These are phyloP conservation scores for Daldinia loculata DNA, from an alignment of 495 filamentous ascomycete species.

Conservation along the genomic window DNA sequence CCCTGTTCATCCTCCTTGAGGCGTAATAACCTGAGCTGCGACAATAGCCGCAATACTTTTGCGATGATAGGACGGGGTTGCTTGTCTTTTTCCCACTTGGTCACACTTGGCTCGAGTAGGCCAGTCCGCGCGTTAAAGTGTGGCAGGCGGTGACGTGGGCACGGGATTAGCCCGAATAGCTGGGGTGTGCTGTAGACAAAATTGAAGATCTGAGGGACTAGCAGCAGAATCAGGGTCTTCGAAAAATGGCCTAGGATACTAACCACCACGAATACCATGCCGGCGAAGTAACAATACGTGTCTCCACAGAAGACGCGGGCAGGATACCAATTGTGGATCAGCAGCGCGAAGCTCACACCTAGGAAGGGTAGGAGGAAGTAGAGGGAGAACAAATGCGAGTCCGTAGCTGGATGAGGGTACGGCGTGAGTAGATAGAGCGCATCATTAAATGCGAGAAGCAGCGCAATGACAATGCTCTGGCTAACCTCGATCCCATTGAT, in stretches of 20 bases:
- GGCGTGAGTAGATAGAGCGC: slow-evolving; percentile 78
- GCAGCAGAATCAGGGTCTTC: slow-evolving; percentile 91
- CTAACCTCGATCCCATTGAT: slow-evolving; percentile 97
- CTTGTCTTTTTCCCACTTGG: slow-evolving; percentile 71
- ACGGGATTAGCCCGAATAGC: slow-evolving; percentile 86
- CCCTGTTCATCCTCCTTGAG: slow-evolving; percentile 72
- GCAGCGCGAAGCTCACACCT: slow-evolving; percentile 86
- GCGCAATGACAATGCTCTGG: slow-evolving; percentile 90
- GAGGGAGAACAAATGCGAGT: slow-evolving; percentile 93
- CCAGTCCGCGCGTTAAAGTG: slow-evolving; percentile 85
- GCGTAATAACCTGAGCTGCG: slow-evolving; percentile 68
- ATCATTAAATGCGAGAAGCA: slow-evolving; percentile 86
- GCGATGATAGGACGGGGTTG: slow-evolving; percentile 73
- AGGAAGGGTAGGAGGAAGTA: slow-evolving; percentile 95
- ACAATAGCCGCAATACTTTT: slow-evolving; percentile 67
- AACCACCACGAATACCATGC: slow-evolving; percentile 98
- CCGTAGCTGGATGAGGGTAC: slow-evolving; percentile 90
- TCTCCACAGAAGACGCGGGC: slow-evolving; percentile 96
- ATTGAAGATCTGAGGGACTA: slow-evolving; percentile 96
- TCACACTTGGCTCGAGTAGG: slow-evolving; percentile 82
- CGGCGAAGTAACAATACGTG: slow-evolving; percentile 99
- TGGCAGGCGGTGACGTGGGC: slow-evolving; percentile 90
- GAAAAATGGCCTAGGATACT: slow-evolving; percentile 97
- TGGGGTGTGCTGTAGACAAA: slow-evolving; percentile 93
- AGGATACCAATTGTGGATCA: slow-evolving; percentile 95